Base-by-base conservation (phyloP, 2,329 filamentous ascomycete species). In the Pseudogymnoascus verrucosus region DNA sequence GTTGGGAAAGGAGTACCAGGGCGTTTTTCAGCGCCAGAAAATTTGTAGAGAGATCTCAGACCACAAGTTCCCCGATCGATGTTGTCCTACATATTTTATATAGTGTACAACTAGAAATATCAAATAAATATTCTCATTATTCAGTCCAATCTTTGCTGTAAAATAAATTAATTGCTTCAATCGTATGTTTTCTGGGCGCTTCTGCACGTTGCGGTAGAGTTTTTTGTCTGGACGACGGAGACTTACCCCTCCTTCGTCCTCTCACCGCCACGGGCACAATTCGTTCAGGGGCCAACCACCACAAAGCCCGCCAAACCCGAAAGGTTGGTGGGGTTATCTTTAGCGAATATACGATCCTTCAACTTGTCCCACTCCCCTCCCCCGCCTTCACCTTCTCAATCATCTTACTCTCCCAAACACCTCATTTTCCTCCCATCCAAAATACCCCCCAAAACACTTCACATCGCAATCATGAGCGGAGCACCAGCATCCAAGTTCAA, bases 401-500 rank as follows among this genome's bases (percentile, higher is more conserved):
- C 57, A 37, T 60, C 57, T 60, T 60, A 37, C 57, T 60, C 37
- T 40, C 57, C 31, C 57, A 60, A 60, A 37, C 57, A 60, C 57
- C 31, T 40, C 34, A 39, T 57, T 63, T 57, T 59, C 47, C 28
- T 63, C 47, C 12, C 44, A 59, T 42, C 36, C 54, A 21, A 36
- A 36, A 54, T 31, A 11, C 42, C 44, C 61, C 31, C 28, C 16
- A 23, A 61, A 61, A 61, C 23, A 61, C n/a, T 28, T 57, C 47
- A 57, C 61, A 62, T 54, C 61, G 42, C 34, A 62, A 63, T 54
- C 37, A 63, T 63, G 62, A 39, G 42, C 37, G 59, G 59, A 61
- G 60, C 60, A 42, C 60, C 60, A 42, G 60, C 60, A 28, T 23
- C 62, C 26, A 64, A 64, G 81, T 96, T 91, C 89, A 96, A 97